Base-by-base conservation (phyloP, 2,329 filamentous ascomycete species). In the Sordariomycetes sp. region DNA sequence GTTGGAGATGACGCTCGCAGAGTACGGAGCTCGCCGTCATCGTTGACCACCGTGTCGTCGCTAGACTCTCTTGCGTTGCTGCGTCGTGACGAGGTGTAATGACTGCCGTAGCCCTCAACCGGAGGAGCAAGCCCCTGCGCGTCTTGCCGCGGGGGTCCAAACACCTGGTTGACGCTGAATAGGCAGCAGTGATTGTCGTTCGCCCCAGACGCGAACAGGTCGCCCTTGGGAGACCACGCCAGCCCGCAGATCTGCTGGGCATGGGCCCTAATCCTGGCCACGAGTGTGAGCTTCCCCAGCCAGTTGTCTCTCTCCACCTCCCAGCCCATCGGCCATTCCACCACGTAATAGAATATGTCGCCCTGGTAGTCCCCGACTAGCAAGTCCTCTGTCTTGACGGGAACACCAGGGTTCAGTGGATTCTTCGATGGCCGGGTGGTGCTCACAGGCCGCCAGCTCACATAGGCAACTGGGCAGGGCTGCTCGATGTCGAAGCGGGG, bases 171-270 rank as follows among this genome's bases (percentile, higher is more conserved):
- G 2, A 82, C 80, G 57, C 92, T 83, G 69, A 95, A 96, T 1
- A 97, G 77, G 64, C 86, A 88, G 67, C 93, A 95, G 3, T 85
- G 72, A 66, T 97, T 97, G 74, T 99, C 94, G 67, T 99, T 97
- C 25, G 89, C 90, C 7, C 94, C 92, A 4, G 89, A 91, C 16
- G 90, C 90, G 68, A 99, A 92, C 40, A 85, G 79, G 3, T 79
- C 78, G 3, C 90, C 90, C 65, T 89, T 83, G 3, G 77, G 75
- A 3, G 90, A 92, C 90, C 92, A 97, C 3, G 89, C 82, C n/a
- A 99, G 76, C 1, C 93, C 93, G 66, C 94, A 99, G 58, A 99
- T 87, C 67, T 97, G 92, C 71, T 97, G 91, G 1, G 79, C 83
- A 68, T 97, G 93, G 8, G 90, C 83, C 35, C 79, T 79, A 64